Percentiles rank a stretch among this genome's conserved stretches.
Conservation (phyloP, 2,329 filamentous ascomycete species). For the Cladophialophora yegresii region DNA sequence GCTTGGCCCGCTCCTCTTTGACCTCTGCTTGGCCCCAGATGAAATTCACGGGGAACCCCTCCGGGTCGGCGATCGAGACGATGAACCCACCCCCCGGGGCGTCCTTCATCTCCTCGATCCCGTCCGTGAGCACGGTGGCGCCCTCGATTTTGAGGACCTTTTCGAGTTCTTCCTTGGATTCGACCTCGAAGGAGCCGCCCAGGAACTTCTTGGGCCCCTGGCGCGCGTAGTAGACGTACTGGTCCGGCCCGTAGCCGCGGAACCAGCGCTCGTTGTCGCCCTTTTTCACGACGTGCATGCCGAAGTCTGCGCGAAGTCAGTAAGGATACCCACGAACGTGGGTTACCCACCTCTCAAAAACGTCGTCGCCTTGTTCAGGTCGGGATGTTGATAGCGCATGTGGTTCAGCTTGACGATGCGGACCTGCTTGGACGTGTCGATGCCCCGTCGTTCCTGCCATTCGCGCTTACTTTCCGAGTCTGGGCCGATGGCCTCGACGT, state of each 20-base stretch:
- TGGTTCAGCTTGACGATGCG: slow-evolving; percentile 53
- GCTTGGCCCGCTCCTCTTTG: slow-evolving; percentile 29
- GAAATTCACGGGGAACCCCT: slow-evolving; percentile 38
- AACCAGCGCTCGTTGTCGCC: slow-evolving; percentile 46
- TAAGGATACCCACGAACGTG: no score
- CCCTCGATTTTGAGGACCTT: slow-evolving; percentile 38
- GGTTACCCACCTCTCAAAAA: slow-evolving; percentile 43
- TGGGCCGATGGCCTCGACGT: slow-evolving; percentile 32
- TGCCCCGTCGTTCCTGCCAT: slow-evolving; percentile 38
- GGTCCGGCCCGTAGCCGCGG: slow-evolving; percentile 49
- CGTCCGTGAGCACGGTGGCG: slow-evolving; percentile 28
- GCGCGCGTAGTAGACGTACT: slow-evolving; percentile 49
- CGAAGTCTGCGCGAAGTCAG: slow-evolving; percentile 42
- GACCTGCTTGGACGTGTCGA: slow-evolving; percentile 51
- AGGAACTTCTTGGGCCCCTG: slow-evolving; percentile 47
- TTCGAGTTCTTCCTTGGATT: slow-evolving; percentile 47
- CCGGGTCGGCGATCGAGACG: slow-evolving; percentile 36
- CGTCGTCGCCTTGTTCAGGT: slow-evolving; percentile 52
- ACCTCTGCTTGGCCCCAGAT: slow-evolving; percentile 34
- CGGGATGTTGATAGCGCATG: slow-evolving; percentile 58
- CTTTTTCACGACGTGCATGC: slow-evolving; percentile 46
- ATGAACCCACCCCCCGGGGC: slow-evolving; percentile 37
- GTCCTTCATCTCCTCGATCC: slow-evolving; percentile 34
- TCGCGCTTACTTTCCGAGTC: slow-evolving; percentile 30
- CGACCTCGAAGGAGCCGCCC: slow-evolving; percentile 49